Conservation (phyloP, 805 yeast species). For the Monosporozyma solicola region DNA sequence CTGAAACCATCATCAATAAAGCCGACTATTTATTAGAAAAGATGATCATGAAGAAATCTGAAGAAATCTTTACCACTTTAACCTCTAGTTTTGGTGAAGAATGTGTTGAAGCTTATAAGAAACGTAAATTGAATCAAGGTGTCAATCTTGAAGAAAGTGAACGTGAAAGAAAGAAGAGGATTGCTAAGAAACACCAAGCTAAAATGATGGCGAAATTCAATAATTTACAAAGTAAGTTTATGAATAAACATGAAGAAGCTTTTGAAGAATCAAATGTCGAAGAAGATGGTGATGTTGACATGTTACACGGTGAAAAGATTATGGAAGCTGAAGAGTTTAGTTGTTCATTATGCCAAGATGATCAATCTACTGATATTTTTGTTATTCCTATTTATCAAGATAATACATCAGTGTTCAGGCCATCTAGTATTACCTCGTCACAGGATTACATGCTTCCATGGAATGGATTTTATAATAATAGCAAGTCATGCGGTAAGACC, state of each 20-base stretch:
- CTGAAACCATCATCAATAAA: slow-evolving; percentile 41
- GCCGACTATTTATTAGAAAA: slow-evolving; percentile 49
- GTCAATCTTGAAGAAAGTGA: slow-evolving; percentile 41
- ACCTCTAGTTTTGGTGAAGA: slow-evolving; percentile 49
- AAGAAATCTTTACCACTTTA: slow-evolving; percentile 42
- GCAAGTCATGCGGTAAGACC: slow-evolving; percentile 15
- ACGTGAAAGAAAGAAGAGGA: slow-evolving; percentile 43
- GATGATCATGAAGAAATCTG: slow-evolving; percentile 40
- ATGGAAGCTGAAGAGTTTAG: slow-evolving; percentile 26
- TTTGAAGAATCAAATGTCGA: slow-evolving; percentile 30
- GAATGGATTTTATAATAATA: slow-evolving; percentile 23
- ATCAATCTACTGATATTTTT: slow-evolving; percentile 40
- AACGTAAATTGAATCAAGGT: slow-evolving; percentile 36
- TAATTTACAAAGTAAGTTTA: slow-evolving; percentile 67
- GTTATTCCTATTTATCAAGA: slow-evolving; percentile 50
- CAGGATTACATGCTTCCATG: slow-evolving; percentile 25
- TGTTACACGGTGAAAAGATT: slow-evolving; percentile 29
- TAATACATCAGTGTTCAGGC: slow-evolving; percentile 43
- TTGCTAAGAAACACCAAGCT: slow-evolving; percentile 55
- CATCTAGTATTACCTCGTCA: slow-evolving; percentile 20
- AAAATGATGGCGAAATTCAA: slow-evolving; percentile 55
- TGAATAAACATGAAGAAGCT: slow-evolving; percentile 40
- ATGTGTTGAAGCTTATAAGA: slow-evolving; percentile 41
- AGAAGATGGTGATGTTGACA: slow-evolving; percentile 37
- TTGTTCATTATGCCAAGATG: slow-evolving; percentile 55